A percentile compares a stretch with the other conserved stretches of the same genome.
Evolutionary conservation across 768 basidiomycete genomes (phyloP).

Genomic region (Strobilomyces dryophilus): DNA sequence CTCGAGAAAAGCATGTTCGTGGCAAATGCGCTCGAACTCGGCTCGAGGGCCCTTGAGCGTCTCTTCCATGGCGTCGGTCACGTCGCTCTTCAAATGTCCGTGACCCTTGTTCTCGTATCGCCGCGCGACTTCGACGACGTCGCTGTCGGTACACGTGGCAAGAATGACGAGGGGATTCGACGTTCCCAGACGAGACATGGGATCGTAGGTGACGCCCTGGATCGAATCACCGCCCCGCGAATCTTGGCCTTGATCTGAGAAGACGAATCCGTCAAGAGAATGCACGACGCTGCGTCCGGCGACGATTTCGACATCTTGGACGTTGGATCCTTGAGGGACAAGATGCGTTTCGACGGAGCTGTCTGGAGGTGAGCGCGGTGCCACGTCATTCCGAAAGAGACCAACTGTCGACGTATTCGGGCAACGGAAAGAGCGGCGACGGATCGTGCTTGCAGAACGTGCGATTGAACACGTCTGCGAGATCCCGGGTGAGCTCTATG

Average conservation of each 20-base stretch:
- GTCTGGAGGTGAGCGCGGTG: not conserved
- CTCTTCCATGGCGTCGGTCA: constrained; percentile 69
- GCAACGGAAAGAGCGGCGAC: constrained; percentile 62
- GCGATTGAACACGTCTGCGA: constrained; percentile 81
- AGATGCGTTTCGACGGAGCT: constrained; percentile 80
- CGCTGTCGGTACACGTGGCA: constrained; percentile 60
- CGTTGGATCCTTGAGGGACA: constrained; percentile 80
- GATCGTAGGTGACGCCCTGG: constrained; percentile 74
- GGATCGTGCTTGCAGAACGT: constrained; percentile 43
- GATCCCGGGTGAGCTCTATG: constrained; percentile 80
- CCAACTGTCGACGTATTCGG: constrained; percentile 72
- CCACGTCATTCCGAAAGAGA: constrained; percentile 1
- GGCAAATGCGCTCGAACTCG: constrained; percentile 62
- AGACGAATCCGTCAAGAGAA: constrained; percentile 76
- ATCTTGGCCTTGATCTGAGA: constrained; percentile 65
- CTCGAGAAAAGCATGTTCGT: constrained; percentile 56
- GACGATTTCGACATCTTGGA: constrained; percentile 97
- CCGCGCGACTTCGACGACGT: constrained; percentile 42
- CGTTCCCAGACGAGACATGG: constrained; percentile 71
- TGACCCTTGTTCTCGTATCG: constrained; percentile 56
- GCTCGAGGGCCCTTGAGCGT: constrained; percentile 60
- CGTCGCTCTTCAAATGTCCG: constrained; percentile 67
- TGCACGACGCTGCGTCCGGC: constrained; percentile 71
- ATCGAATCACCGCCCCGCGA: constrained; percentile 80
- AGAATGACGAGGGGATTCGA: constrained; percentile 67